Percentiles rank a stretch among this genome's conserved stretches.
Conservation (phyloP, 768 basidiomycete species). For the Termitomyces sp. region DNA sequence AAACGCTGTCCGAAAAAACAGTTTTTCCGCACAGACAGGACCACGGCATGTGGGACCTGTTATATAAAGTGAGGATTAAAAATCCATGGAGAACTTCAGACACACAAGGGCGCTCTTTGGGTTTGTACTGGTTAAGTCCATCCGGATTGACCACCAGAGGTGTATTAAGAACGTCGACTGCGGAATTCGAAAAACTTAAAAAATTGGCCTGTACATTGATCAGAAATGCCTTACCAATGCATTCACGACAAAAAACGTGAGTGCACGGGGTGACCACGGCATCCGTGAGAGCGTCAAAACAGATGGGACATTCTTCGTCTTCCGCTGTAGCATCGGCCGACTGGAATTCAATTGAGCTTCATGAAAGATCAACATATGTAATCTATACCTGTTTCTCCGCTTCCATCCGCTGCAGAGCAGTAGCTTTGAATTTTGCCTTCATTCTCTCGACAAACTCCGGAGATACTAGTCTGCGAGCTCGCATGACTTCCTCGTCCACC, state of each 20-base stretch:
- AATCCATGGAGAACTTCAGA: not conserved
- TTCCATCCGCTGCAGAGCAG: conserved; percentile 39
- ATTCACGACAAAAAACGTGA: conserved; percentile 63
- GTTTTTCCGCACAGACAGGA: conserved; percentile 38
- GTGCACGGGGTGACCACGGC: conserved; percentile 56
- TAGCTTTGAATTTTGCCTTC: conserved; percentile 42
- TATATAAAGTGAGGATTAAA: not conserved
- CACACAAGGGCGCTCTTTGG: conserved; percentile 51
- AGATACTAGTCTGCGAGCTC: conserved; percentile 42
- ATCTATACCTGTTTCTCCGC: conserved; percentile 51
- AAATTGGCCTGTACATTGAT: not conserved
- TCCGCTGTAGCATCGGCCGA: conserved; percentile 44
- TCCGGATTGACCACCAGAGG: conserved; percentile 32
- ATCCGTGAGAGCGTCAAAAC: conserved; percentile 54
- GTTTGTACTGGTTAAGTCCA: conserved; percentile 33
- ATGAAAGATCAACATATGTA: not conserved
- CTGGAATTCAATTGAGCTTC: conserved; percentile 23
- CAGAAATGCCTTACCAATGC: conserved; percentile 38
- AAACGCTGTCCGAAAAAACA: conserved; percentile 60
- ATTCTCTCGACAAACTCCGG: conserved; percentile 48
- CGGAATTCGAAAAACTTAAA: not conserved
- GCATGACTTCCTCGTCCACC: conserved; percentile 39
- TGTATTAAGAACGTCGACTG: conserved; percentile 43
- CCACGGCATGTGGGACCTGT: conserved; percentile 62
- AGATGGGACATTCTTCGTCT: conserved; percentile 65